A percentile compares a stretch with the other conserved stretches of the same genome.
These are phyloP conservation scores for Hypoxylon rickii DNA, from an alignment of 495 filamentous ascomycete species.

Conservation along the genomic window DNA sequence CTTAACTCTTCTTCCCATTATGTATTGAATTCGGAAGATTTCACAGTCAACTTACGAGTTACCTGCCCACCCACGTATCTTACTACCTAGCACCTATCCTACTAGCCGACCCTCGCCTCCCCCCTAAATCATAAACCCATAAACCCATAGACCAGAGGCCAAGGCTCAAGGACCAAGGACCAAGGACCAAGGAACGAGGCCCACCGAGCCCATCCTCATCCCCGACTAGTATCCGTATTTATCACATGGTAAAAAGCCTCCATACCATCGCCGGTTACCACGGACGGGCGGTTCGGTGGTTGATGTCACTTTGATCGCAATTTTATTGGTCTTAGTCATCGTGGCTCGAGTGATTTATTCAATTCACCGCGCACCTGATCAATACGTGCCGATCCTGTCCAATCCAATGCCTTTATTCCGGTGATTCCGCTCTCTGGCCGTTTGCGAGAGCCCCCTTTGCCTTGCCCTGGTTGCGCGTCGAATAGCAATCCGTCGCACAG, in stretches of 20 bases:
- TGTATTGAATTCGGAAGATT: too few species aligned
- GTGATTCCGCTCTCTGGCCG: conserved; percentile 35
- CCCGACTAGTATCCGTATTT: conserved; percentile 32
- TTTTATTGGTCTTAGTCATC: conserved; percentile 29
- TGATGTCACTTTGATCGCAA: conserved; percentile 26
- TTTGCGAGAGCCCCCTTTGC: conserved; percentile 20
- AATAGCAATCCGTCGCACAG: conserved; percentile 4
- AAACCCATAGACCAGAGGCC: too few species aligned
- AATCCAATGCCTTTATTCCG: conserved; percentile 37
- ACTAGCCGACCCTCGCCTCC: too few species aligned
- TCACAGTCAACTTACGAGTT: too few species aligned
- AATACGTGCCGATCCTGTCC: conserved; percentile 14
- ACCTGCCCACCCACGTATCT: too few species aligned
- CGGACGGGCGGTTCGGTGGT: conserved; percentile 7
- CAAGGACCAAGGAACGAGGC: not conserved
- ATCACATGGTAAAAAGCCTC: conserved; percentile 27
- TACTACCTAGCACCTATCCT: too few species aligned
- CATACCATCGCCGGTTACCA: conserved; percentile 5
- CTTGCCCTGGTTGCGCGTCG: conserved; percentile 6
- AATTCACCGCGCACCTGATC: conserved; percentile 17
- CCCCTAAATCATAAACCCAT: too few species aligned
- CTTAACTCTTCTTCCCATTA: conserved; percentile 6
- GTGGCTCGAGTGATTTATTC: conserved; percentile 31
- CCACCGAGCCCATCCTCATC: conserved; percentile 28
- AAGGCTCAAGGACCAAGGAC: too few species aligned